phyloP scores from a whole-genome alignment of 2,329 filamentous ascomycete genomes.

The Xylaria sp. region DNA sequence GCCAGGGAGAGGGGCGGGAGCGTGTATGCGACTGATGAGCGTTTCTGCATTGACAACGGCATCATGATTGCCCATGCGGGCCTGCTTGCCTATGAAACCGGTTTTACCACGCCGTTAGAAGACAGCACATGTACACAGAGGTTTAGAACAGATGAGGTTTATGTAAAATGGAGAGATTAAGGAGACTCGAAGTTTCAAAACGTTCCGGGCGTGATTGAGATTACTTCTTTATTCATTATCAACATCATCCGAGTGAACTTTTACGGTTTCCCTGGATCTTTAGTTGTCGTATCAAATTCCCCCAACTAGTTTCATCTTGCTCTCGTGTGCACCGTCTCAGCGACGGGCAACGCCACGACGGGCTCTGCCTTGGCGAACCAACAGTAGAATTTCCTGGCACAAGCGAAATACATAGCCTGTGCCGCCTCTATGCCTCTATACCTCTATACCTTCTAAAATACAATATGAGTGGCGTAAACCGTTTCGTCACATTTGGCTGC shows the following conservation, averaged over 20 bases:
- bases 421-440: not conserved
- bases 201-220: constrained; percentile 5
- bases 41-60: constrained; percentile 98
- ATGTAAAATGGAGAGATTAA: constrained; percentile 75
- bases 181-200: constrained; percentile 6
- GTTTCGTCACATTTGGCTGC: not conserved
- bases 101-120: constrained; percentile 74
- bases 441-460: not conserved
- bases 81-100: constrained; percentile 79
- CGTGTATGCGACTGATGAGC: constrained; percentile 93
- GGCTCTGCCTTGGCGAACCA: not conserved
- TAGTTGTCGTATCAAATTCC: constrained; percentile 13
- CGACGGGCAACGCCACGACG: not conserved
- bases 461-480: not conserved
- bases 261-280: constrained; percentile 7
- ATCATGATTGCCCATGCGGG: constrained; percentile 99
- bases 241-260: constrained; percentile 7
- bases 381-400: not conserved
- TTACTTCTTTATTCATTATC: constrained; percentile 14
- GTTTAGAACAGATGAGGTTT: constrained; percentile 81
- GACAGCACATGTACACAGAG: constrained; percentile 85
- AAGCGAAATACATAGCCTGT: not conserved
- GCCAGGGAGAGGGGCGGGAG: constrained; percentile 83
- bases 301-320: constrained; percentile 15
- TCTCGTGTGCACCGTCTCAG: not conserved